Conservation (phyloP, 192 early-diverging fungal genomes). For the Entomortierella lignicola region DNA sequence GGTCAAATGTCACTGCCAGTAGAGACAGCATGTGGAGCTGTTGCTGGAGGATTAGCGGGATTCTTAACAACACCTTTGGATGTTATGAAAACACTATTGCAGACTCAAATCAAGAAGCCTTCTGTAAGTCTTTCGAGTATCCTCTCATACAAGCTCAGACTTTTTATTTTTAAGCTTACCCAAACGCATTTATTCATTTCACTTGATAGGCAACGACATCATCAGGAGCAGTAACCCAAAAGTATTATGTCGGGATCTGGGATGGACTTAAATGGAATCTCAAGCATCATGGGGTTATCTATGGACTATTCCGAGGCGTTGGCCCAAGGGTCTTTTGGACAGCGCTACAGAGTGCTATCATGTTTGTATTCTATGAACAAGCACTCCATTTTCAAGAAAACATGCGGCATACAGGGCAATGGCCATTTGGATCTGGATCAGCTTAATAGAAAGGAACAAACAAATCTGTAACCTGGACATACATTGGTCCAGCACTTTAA, state of each 20-base stretch:
- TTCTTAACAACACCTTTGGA: slow-evolving; percentile 71
- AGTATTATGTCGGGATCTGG: slow-evolving; percentile 66
- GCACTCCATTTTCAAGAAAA: slow-evolving; percentile 62
- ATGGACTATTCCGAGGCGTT: slow-evolving; percentile 78
- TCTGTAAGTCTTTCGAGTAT: slow-evolving; percentile 7
- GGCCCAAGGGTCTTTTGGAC: slow-evolving; percentile 83
- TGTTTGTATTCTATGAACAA: slow-evolving; percentile 83
- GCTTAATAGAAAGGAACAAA: not conserved
- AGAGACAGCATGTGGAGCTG: slow-evolving; percentile 61
- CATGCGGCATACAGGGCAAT: slow-evolving; percentile 44
- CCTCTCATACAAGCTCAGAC: not conserved
- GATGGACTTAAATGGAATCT: slow-evolving; percentile 69
- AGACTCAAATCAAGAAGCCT: slow-evolving; percentile 61
- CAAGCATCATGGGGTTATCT: slow-evolving; percentile 61
- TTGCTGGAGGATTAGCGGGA: slow-evolving; percentile 68
- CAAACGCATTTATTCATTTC: not conserved
- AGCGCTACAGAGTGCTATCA: slow-evolving; percentile 70
- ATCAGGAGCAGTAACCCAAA: slow-evolving; percentile 7
- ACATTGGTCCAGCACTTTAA: not conserved
- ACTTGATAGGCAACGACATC: no score
- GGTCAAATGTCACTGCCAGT: slow-evolving; percentile 58
- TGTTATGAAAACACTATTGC: slow-evolving; percentile 69
- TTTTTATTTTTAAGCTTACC: not conserved
- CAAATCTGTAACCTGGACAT: not conserved
- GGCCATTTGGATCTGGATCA: slow-evolving; percentile 29